phyloP scores from a whole-genome alignment of 1,284 basidiomycete species.

The Trichosporon ovoides region DNA sequence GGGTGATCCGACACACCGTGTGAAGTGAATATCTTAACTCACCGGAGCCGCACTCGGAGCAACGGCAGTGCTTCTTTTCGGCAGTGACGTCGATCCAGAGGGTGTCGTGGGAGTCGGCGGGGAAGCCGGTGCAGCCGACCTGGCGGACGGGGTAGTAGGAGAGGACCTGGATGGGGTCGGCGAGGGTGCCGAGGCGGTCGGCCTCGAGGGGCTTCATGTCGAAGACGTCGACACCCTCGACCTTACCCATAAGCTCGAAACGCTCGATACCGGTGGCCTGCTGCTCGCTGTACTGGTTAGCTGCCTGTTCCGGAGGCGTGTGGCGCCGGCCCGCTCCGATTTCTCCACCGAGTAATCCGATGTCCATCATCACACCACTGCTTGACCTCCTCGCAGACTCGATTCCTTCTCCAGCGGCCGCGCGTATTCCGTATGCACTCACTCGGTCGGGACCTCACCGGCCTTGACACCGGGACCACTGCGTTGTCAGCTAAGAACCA shows the following conservation, averaged over 20 bases:
- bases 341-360: neutral
- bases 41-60: conserved; percentile 73
- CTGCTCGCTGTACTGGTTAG: conserved; percentile 54
- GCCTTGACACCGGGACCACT: conserved; percentile 41
- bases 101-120: conserved; percentile 86
- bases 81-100: conserved; percentile 70
- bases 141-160: conserved; percentile 72
- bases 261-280: conserved; percentile 97
- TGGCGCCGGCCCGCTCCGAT: conserved; percentile 5
- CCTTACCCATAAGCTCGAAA: conserved; percentile 81
- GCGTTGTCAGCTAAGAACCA: neutral
- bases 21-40: conserved; percentile 15
- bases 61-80: conserved; percentile 62
- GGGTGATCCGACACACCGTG: too few species aligned
- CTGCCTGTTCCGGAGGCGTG: neutral
- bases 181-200: conserved; percentile 79
- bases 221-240: conserved; percentile 86
- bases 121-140: conserved; percentile 85
- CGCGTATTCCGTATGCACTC: conserved; percentile 19
- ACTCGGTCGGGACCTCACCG: conserved; percentile 47
- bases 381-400: too few species aligned
- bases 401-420: neutral
- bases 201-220: conserved; percentile 81
- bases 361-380: too few species aligned
- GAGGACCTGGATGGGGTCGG: conserved; percentile 80